These are phyloP conservation scores for Phytopythium sindhum DNA, from an alignment of 352 stramenopile genomes.

Conservation along the genomic window DNA sequence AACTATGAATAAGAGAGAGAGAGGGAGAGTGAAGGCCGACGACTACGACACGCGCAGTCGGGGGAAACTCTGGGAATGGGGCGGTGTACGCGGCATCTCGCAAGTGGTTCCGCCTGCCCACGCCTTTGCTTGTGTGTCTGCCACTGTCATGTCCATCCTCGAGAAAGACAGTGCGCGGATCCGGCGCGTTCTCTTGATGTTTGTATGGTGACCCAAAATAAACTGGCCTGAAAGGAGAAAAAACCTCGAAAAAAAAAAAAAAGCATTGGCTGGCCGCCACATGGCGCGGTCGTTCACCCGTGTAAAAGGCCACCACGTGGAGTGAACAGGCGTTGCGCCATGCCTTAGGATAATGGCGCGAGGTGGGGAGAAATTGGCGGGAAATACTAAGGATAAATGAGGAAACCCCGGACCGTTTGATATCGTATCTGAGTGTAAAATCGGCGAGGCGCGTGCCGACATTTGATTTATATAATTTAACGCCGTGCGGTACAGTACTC, in stretches of 20 bases:
- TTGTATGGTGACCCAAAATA: conserved; percentile 8
- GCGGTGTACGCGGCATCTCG: too few relatives aligned
- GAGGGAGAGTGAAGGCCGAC: too few relatives aligned
- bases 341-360: too few relatives aligned
- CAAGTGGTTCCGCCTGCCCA: neutral
- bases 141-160: neutral
- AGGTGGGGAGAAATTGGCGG: neutral
- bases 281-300: neutral
- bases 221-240: neutral
- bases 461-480: too few relatives aligned
- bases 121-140: conserved; percentile 3
- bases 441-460: too few relatives aligned
- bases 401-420: too few relatives aligned
- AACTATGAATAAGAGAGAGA: too few relatives aligned
- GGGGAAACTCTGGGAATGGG: conserved; percentile 5
- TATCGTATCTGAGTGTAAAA: too few relatives aligned
- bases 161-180: conserved; percentile 7
- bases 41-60: neutral
- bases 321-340: neutral
- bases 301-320: neutral
- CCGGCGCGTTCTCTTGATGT: neutral
- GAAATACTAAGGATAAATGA: neutral
- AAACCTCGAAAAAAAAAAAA: conserved; percentile 1
- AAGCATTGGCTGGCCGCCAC: neutral
- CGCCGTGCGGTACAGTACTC: neutral